Conservation (phyloP, 306 rosid genomes). For the Trichosanthes cucumerina region DNA sequence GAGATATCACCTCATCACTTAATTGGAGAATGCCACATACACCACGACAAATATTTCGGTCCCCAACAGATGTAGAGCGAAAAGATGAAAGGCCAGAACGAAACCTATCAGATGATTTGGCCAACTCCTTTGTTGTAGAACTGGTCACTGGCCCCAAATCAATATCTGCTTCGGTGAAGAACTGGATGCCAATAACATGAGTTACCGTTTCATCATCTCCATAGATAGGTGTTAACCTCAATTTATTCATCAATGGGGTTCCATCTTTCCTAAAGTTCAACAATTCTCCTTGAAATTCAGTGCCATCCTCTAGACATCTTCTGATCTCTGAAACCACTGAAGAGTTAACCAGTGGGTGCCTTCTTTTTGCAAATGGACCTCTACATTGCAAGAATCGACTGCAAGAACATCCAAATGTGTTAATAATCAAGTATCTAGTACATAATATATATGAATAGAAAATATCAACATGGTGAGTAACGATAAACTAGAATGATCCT, state of each 20-base stretch:
- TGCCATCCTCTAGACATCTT: conserved; percentile 79
- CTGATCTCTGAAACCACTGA: conserved; percentile 76
- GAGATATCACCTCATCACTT: conserved; percentile 89
- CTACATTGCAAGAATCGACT: conserved; percentile 98
- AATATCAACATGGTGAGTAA: background rate
- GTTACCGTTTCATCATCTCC: conserved; percentile 89
- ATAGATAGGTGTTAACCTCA: conserved; percentile 79
- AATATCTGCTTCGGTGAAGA: conserved; percentile 78
- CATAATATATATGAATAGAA: background rate
- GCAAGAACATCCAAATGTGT: conserved; percentile 31
- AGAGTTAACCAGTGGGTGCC: conserved; percentile 91
- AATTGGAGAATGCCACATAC: conserved; percentile 83
- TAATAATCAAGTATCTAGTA: conserved; percentile 12
- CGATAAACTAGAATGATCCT: conserved; percentile 4
- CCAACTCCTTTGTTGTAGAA: conserved; percentile 44
- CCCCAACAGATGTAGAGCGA: conserved; percentile 48
- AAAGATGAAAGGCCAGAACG: conserved; percentile 53
- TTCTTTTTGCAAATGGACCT: conserved; percentile 95
- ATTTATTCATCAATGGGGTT: conserved; percentile 90
- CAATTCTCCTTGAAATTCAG: conserved; percentile 93
- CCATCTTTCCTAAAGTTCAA: conserved; percentile 98
- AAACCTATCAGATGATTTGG: conserved; percentile 50
- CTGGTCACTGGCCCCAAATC: conserved; percentile 84
- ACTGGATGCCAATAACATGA: conserved; percentile 89
- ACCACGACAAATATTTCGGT: conserved; percentile 78